Base-by-base conservation (phyloP, 1,284 basidiomycete genomes). In the Trichosporon sp. region DNA sequence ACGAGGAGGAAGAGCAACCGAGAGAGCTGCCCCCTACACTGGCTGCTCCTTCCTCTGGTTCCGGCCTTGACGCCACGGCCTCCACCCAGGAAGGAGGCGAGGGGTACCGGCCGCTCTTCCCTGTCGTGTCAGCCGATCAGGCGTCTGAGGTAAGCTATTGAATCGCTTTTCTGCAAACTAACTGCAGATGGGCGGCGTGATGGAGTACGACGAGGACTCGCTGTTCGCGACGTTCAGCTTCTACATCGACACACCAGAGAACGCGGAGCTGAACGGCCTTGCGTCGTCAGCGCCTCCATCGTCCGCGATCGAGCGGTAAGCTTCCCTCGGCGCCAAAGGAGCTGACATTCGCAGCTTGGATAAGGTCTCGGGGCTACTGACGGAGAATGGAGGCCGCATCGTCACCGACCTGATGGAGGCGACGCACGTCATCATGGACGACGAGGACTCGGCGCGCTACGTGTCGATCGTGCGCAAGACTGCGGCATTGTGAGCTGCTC, bases 361-460 rank as follows among this genome's bases (percentile, higher is more conserved):
- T 7, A 80, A 87, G 32, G 77, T 91, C 3, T 81, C 84, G 9
- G 81, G 82, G 67, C 78, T 86, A 13, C 89, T 96, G 65, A 81
- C 74, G 11, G 84, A 87, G 2, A 88, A 92, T 73, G 93, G 93
- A 38, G 94, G 93, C 1, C 86, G 84, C 63, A 77, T 93, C 18
- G 88, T 78, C 0, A 69, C 86, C 4, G 87, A 87, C 67, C 83
- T 96, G 2, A 82, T 87, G 65, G 88, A 95, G 65, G 86, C 89
- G 35, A 95, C 94, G 0, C 94, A 96, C 79, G 84, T 96, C 51
- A 85, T 96, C 51, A 80, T 94, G 69, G 91, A 95, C 81, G 74
- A 79, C 35, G 76, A 79, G 5, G 80, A 81, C 67, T 75, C 78
- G 1, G 75, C 65, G 70, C 87, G 92, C 47, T 88, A 92, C 65